Evolutionary conservation across 352 stramenopile genomes (phyloP).

Genomic region (Globisporangium paroecandrum): DNA sequence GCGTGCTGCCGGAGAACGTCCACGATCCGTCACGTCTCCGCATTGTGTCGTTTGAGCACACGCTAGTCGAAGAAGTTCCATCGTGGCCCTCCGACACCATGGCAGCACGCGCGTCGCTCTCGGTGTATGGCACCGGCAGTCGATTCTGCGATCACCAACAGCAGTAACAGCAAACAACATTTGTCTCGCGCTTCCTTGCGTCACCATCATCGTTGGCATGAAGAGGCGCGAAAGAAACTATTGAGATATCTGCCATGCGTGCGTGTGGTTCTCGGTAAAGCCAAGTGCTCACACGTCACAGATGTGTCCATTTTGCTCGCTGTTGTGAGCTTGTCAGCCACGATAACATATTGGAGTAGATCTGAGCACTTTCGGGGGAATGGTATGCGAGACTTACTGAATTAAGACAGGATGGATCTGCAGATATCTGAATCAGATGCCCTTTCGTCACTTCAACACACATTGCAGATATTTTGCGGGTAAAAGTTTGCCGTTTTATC

Average conservation of each 20-base stretch:
- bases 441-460: background rate
- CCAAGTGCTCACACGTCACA: conserved; percentile 12
- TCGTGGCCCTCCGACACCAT: background rate
- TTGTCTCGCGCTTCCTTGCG: conserved; percentile 5
- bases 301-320: background rate
- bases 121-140: background rate
- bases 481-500: no score
- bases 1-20: background rate
- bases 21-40: conserved; percentile 2
- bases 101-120: background rate
- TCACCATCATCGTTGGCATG: background rate
- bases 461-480: background rate
- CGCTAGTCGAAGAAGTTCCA: conserved; percentile 1
- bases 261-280: background rate
- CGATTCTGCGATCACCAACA: background rate
- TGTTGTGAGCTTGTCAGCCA: background rate
- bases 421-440: background rate
- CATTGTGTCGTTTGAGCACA: conserved; percentile 8
- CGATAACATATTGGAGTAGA: background rate
- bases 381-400: background rate
- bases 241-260: background rate
- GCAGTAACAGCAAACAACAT: background rate
- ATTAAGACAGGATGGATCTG: background rate
- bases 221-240: background rate
- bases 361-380: background rate